A percentile compares a stretch with the other conserved stretches of the same genome.
These are phyloP conservation scores for Pseudodiploospora longispora DNA, from an alignment of 2,329 filamentous ascomycete species.

Conservation along the genomic window DNA sequence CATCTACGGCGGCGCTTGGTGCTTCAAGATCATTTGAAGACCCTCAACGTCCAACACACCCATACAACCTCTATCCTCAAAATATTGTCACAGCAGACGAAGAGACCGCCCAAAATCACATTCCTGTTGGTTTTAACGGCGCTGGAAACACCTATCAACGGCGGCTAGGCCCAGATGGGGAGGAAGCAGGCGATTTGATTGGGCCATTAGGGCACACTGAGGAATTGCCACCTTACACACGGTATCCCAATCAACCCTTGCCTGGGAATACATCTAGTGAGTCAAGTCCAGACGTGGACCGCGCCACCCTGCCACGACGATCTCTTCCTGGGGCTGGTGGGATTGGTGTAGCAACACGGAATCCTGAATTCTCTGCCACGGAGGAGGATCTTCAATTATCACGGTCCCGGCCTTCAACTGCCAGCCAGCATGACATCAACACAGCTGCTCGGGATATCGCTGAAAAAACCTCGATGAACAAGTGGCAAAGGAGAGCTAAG, in stretches of 20 bases:
- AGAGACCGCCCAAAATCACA: constrained; percentile 35
- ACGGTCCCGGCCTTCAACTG: constrained; percentile 42
- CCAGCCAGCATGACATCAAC: constrained; percentile 48
- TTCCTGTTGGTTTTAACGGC: constrained; percentile 69
- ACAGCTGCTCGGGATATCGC: constrained; percentile 34
- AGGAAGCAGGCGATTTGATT: constrained; percentile 80
- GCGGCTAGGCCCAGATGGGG: constrained; percentile 68
- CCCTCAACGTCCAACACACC: constrained; percentile 65
- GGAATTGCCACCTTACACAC: constrained; percentile 82
- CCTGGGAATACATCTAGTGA: constrained; percentile 40
- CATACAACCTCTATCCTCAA: constrained; percentile 81
- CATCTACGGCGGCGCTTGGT: constrained; percentile 47
- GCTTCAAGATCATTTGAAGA: constrained; percentile 44
- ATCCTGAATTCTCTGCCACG: constrained; percentile 54
- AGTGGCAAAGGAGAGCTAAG: constrained; percentile 47
- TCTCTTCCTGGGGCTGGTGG: constrained; percentile 50
- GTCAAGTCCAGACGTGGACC: constrained; percentile 12
- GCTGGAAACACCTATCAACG: constrained; percentile 59
- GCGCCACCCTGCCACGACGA: constrained; percentile 5
- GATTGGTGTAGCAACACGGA: constrained; percentile 50
- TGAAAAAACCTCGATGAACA: constrained; percentile 40
- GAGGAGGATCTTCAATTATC: constrained; percentile 45
- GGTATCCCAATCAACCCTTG: constrained; percentile 71
- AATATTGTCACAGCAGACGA: constrained; percentile 52
- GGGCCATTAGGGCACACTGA: constrained; percentile 84